Percentiles rank a stretch among this genome's conserved stretches.
Conservation (phyloP, 495 filamentous ascomycete species). For the Durotheca rogersii region DNA sequence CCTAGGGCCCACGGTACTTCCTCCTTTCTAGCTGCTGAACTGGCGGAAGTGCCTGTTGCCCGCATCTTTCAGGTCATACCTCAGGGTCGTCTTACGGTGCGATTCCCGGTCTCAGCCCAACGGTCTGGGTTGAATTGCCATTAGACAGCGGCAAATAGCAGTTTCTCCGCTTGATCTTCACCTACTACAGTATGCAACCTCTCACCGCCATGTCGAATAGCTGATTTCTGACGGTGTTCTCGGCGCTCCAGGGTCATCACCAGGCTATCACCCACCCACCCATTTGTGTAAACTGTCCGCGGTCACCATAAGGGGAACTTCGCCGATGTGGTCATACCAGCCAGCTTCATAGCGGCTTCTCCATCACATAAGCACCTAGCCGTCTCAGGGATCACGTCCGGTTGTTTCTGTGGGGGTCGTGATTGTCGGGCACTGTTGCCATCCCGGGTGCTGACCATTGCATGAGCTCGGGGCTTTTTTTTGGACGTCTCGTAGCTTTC, state of each 20-base stretch:
- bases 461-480: constrained; percentile 56
- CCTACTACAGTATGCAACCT: constrained; percentile 20
- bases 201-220: constrained; percentile 24
- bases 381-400: constrained; percentile 41
- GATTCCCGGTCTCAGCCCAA: constrained; percentile 8
- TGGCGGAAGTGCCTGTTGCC: too few relatives aligned
- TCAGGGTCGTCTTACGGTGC: constrained; percentile 10
- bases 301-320: constrained; percentile 31
- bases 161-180: constrained; percentile 21
- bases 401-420: constrained; percentile 39
- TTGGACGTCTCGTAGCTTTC: constrained; percentile 35
- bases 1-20: not conserved
- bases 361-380: constrained; percentile 34
- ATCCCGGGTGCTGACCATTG: constrained; percentile 37
- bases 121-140: constrained; percentile 13
- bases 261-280: constrained; percentile 21
- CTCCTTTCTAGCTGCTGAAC: constrained; percentile 1
- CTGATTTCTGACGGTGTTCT: constrained; percentile 29
- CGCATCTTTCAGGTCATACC: constrained; percentile 1
- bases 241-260: constrained; percentile 40
- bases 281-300: constrained; percentile 11
- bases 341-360: constrained; percentile 36
- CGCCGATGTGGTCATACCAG: constrained; percentile 35
- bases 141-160: constrained; percentile 25
- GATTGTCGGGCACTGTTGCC: constrained; percentile 5